Percentiles rank a stretch among this genome's conserved stretches.
phyloP scores from a whole-genome alignment of 2,329 filamentous ascomycete species.

The Fusarium sp. region DNA sequence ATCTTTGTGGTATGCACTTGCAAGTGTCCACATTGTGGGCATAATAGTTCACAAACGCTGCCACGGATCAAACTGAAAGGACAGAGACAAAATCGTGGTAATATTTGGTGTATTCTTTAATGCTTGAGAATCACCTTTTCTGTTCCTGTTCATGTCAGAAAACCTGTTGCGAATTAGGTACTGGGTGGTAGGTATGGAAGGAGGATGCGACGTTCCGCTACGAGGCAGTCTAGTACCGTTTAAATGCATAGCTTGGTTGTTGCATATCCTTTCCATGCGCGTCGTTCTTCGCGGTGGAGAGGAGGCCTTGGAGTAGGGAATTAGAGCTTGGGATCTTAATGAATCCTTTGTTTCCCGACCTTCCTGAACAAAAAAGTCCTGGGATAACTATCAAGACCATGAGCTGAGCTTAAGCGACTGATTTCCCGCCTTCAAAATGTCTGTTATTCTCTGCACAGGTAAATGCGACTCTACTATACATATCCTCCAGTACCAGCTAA shows the following conservation, averaged over 20 bases:
- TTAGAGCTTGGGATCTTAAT: conserved; percentile 11
- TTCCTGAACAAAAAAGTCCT: conserved; percentile 23
- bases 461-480: conserved; percentile 33
- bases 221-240: not conserved
- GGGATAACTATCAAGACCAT: conserved; percentile 34
- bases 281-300: conserved; percentile 11
- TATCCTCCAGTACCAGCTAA: conserved; percentile 30
- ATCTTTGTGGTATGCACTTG: not conserved
- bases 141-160: not conserved
- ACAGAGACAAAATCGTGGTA: not conserved
- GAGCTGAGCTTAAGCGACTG: conserved; percentile 34
- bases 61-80: not conserved
- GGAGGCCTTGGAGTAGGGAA: conserved; percentile 32
- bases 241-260: conserved; percentile 26
- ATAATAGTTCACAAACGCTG: not conserved
- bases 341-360: conserved; percentile 7
- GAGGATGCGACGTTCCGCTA: not conserved
- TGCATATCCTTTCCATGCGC: conserved; percentile 13
- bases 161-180: not conserved
- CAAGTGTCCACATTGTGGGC: not conserved
- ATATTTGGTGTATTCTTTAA: not conserved
- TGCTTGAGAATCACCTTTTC: not conserved
- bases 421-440: conserved; percentile 54
- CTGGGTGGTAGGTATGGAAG: not conserved
- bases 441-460: conserved; percentile 71